phyloP scores from a whole-genome alignment of 306 rosid species.

The Lablab purpureus region DNA sequence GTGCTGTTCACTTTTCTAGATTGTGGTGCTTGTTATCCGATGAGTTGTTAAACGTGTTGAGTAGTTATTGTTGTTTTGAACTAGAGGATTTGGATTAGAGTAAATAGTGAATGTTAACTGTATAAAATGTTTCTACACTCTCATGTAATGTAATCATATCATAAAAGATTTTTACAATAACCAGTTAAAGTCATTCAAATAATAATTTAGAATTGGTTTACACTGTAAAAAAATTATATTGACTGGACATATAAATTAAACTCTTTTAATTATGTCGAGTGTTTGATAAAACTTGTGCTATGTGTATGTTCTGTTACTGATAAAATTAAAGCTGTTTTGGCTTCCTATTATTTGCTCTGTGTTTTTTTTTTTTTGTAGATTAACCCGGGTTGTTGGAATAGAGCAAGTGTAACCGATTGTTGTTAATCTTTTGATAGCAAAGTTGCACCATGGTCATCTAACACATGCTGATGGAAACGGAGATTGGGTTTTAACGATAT shows the following conservation, averaged over 20 bases:
- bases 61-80: slow-evolving; percentile 15
- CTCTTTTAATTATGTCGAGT: not conserved
- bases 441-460: slow-evolving; percentile 92
- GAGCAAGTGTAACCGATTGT: slow-evolving; percentile 11
- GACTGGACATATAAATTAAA: no score
- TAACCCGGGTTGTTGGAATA: not conserved
- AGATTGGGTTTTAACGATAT: slow-evolving; percentile 94
- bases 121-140: no score
- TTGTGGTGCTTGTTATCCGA: not conserved
- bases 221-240: no score
- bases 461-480: slow-evolving; percentile 96
- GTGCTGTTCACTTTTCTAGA: slow-evolving; percentile 9
- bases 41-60: slow-evolving; percentile 5
- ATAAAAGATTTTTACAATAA: not conserved
- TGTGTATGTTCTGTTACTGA: slow-evolving; percentile 16
- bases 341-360: not conserved
- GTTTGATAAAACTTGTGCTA: slow-evolving; percentile 21
- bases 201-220: no score
- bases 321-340: slow-evolving; percentile 18
- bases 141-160: not conserved
- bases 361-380: not conserved
- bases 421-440: slow-evolving; percentile 60
- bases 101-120: not conserved
- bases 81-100: not conserved
- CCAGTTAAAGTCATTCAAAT: no score